These are phyloP conservation scores for Cystoisospora suis DNA, from an alignment of 169 alveolate genomes.

Conservation along the genomic window DNA sequence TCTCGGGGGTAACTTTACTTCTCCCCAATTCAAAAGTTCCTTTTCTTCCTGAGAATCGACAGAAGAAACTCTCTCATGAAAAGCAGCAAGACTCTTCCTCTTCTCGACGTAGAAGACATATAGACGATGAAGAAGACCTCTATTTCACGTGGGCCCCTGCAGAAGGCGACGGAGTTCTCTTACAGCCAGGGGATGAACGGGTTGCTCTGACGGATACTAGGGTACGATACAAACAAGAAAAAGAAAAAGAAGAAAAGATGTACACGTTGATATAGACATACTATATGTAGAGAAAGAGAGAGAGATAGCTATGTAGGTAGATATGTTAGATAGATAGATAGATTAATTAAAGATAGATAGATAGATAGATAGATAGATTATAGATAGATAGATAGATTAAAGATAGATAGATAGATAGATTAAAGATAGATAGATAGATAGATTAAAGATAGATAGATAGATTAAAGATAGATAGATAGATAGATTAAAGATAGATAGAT, in stretches of 20 bases:
- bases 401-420: neutral
- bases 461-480: too few relatives aligned
- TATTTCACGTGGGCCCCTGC: constrained; percentile 24
- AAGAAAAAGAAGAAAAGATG: neutral
- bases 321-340: neutral
- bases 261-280: neutral
- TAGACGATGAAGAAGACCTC: neutral
- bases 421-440: too few relatives aligned
- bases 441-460: too few relatives aligned
- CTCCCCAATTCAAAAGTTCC: constrained; percentile 43
- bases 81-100: neutral
- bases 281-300: neutral
- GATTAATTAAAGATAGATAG: too few relatives aligned
- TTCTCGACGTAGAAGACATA: neutral
- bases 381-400: neutral
- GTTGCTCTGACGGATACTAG: constrained; percentile 40
- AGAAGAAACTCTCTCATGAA: neutral
- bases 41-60: neutral
- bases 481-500: too few relatives aligned
- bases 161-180: constrained; percentile 15
- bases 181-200: constrained; percentile 48
- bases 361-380: neutral
- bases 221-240: neutral
- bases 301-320: neutral
- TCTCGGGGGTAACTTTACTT: constrained; percentile 43